phyloP scores from a whole-genome alignment of 2,329 filamentous ascomycete species.

The Exophiala xenobiotica region DNA sequence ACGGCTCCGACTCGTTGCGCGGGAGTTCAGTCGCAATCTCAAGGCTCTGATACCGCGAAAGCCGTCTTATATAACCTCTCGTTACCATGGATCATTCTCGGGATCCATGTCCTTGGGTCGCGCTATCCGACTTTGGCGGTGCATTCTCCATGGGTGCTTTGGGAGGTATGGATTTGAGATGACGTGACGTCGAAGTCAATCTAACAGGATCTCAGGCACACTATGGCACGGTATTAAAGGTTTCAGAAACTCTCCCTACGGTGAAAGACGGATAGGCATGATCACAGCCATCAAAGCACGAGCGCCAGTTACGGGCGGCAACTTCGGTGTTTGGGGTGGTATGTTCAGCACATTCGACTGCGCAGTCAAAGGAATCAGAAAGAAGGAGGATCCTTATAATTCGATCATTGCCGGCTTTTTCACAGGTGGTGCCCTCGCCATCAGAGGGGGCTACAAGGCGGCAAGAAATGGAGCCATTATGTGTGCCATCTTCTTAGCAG shows the following conservation, averaged over 20 bases:
- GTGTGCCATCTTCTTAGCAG: constrained; percentile 87
- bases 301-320: constrained; percentile 91
- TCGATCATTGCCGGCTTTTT: constrained; percentile 97
- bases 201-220: constrained; percentile 70
- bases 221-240: constrained; percentile 98
- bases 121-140: constrained; percentile 95
- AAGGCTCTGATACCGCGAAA: too few species aligned
- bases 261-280: constrained; percentile 91
- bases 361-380: constrained; percentile 85
- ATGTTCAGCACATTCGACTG: constrained; percentile 96
- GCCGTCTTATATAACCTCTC: too few species aligned
- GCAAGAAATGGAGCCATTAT: constrained; percentile 95
- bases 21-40: too few species aligned
- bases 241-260: constrained; percentile 83
- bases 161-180: constrained; percentile 24
- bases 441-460: constrained; percentile 87
- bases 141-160: constrained; percentile 85
- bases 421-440: constrained; percentile 86
- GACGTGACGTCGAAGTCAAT: too few species aligned
- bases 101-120: constrained; percentile 96
- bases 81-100: constrained; percentile 82
- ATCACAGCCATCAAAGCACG: constrained; percentile 97
- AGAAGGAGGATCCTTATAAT: constrained; percentile 98
- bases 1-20: neutral
- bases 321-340: constrained; percentile 97